phyloP scores from a whole-genome alignment of 768 basidiomycete genomes.

The Chalciporus chontae region DNA sequence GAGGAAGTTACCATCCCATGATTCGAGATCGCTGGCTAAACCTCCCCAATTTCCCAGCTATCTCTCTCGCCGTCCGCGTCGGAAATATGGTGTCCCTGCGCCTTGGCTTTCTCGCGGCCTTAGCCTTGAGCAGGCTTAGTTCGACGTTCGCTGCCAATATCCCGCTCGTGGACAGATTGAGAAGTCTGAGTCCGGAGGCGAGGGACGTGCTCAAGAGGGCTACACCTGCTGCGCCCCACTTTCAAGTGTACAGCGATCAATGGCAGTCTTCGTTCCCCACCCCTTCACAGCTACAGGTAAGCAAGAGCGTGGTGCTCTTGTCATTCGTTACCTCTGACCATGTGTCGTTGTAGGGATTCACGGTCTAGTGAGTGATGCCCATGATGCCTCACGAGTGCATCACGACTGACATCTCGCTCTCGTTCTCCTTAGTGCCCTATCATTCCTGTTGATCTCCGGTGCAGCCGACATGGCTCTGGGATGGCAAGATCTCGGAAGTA shows the following conservation, averaged over 20 bases:
- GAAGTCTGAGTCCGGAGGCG: conserved; percentile 14
- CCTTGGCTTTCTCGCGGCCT: background rate
- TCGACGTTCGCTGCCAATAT: background rate
- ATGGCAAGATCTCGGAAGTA: conserved; percentile 38
- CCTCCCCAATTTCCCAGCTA: background rate
- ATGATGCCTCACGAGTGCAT: no score
- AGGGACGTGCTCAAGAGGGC: conserved; percentile 16
- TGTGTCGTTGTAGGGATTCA: conserved; percentile 30
- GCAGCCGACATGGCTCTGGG: conserved; percentile 42
- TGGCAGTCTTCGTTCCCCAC: conserved; percentile 43
- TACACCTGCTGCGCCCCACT: conserved; percentile 46
- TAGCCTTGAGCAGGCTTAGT: conserved; percentile 5
- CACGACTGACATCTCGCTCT: no score
- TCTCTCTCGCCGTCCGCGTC: background rate
- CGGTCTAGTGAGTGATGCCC: conserved; percentile 27
- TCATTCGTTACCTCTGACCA: background rate
- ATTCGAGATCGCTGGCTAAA: no score
- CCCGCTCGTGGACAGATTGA: conserved; percentile 16
- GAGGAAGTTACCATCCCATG: no score
- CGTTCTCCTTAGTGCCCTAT: conserved; percentile 28
- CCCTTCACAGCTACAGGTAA: conserved; percentile 40
- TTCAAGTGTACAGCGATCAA: conserved; percentile 36
- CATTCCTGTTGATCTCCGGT: conserved; percentile 40
- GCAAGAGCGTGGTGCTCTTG: background rate
- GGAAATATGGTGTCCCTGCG: conserved; percentile 11